These are phyloP conservation scores for Xylaria flabelliformis DNA, from an alignment of 495 filamentous ascomycete genomes.

Conservation along the genomic window DNA sequence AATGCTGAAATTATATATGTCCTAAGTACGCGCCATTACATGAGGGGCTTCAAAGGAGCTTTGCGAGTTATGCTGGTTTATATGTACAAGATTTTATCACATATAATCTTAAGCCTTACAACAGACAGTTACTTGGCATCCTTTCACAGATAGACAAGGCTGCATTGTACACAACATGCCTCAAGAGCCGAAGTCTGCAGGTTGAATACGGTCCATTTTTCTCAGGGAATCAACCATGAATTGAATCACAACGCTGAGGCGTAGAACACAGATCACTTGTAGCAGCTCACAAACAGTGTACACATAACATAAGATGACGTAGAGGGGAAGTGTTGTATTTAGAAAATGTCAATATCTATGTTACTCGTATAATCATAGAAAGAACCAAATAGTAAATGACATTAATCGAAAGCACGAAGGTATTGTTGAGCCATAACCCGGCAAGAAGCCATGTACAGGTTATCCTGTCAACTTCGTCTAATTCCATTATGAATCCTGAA, in stretches of 20 bases:
- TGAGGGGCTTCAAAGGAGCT: background rate
- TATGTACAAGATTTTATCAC: background rate
- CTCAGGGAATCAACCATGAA: background rate
- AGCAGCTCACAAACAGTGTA: background rate
- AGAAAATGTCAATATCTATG: background rate
- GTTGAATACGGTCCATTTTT: background rate
- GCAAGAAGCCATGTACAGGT: background rate
- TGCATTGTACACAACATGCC: background rate
- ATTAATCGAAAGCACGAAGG: background rate
- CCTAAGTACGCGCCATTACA: background rate
- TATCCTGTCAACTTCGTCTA: background rate
- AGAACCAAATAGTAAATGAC: background rate
- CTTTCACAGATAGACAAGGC: background rate
- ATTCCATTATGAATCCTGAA: background rate
- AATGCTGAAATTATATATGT: background rate
- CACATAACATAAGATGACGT: background rate
- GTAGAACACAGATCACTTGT: background rate
- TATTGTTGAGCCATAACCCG: background rate
- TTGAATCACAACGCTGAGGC: background rate
- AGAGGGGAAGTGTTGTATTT: background rate
- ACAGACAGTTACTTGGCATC: background rate
- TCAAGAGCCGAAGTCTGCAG: background rate
- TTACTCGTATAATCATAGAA: background rate
- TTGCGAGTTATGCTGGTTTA: background rate
- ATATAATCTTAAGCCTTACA: background rate